phyloP scores from a whole-genome alignment of 331 rosid species.

The Pyracantha coccinea region DNA sequence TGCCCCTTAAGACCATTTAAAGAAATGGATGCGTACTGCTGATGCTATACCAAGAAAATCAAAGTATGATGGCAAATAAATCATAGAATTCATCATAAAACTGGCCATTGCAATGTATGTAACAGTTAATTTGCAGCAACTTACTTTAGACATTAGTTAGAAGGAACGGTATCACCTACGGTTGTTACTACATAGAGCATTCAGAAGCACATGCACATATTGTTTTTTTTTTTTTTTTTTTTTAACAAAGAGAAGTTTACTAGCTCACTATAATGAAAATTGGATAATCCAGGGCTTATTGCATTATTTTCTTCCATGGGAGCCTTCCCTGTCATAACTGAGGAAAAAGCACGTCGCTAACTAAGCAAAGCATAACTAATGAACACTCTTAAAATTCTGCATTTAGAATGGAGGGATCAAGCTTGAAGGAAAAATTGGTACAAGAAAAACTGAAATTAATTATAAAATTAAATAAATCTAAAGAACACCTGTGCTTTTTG shows the following conservation, averaged over 20 bases:
- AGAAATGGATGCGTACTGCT: background rate
- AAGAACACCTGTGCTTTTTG: conserved; percentile 85
- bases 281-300: background rate
- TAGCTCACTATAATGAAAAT: background rate
- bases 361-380: background rate
- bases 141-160: background rate
- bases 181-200: background rate
- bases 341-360: background rate
- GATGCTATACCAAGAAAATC: no score
- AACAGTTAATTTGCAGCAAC: background rate
- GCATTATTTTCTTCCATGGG: background rate
- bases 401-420: no score
- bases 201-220: background rate
- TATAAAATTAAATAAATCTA: background rate
- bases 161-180: background rate
- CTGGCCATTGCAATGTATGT: no score
- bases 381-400: background rate
- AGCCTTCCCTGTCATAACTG: background rate
- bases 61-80: no score
- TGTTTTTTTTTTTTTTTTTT: background rate
- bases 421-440: background rate
- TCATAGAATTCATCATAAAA: no score
- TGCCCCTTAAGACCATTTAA: background rate
- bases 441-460: background rate
- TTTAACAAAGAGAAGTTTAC: background rate